Conservation (phyloP, 2,329 filamentous ascomycete genomes). For the Neofusicoccum ribis region DNA sequence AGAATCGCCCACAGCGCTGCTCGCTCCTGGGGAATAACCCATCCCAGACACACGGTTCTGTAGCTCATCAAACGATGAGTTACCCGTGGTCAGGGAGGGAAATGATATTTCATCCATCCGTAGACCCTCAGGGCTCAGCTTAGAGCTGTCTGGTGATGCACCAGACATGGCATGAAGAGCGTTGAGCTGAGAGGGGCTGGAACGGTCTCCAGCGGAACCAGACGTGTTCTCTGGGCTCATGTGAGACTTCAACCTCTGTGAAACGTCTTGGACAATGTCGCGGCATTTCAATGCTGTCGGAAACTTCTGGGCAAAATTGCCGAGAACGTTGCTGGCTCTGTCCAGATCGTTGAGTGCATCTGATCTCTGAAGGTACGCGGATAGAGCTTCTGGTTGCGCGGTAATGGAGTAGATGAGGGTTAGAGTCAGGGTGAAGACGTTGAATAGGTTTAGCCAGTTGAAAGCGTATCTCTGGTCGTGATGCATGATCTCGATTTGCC, state of each 20-base stretch:
- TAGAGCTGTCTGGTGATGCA: not conserved
- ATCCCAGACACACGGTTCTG: not conserved
- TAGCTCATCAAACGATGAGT: constrained; percentile 4
- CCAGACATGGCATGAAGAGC: not conserved
- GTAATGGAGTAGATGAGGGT: constrained; percentile 48
- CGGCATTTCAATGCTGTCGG: constrained; percentile 19
- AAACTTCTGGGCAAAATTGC: constrained; percentile 20
- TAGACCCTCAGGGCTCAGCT: not conserved
- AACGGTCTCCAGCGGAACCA: not conserved
- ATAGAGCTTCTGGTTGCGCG: constrained; percentile 35
- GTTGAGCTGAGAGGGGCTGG: not conserved
- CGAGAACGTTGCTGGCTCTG: constrained; percentile 21
- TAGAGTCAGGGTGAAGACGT: constrained; percentile 45
- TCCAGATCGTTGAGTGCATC: constrained; percentile 23
- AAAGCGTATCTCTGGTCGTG: constrained; percentile 44
- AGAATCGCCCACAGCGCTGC: constrained; percentile 1
- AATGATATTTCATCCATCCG: not conserved
- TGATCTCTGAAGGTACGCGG: constrained; percentile 20
- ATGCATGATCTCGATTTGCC: constrained; percentile 42
- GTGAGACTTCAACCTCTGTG: not conserved
- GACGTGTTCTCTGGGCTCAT: not conserved
- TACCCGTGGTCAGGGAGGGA: not conserved
- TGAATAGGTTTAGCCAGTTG: constrained; percentile 46
- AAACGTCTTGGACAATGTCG: constrained; percentile 20
- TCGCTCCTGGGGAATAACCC: not conserved